Evolutionary conservation across 2,329 filamentous ascomycete genomes (phyloP), one percentile per base, ranked within the genome.

Genomic region (Apiospora pterosperma): DNA sequence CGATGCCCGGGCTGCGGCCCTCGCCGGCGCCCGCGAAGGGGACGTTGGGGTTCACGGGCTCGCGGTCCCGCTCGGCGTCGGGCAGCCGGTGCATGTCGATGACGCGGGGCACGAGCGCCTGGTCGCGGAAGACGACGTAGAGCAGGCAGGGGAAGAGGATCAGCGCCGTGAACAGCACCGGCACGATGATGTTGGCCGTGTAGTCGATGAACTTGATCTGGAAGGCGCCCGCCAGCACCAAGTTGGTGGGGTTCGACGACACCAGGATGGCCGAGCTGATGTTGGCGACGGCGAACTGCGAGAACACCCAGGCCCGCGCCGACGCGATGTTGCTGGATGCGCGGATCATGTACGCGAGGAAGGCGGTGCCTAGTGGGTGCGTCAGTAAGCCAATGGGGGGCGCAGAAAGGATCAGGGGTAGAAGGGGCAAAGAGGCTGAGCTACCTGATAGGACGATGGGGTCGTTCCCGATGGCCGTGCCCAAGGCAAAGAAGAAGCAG

Each of bases 191-290:
- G 71, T 92, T 91, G 25, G 88, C 89, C 0, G 90, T 92, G 71
- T 92, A 92, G 52, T 86, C 81, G 71, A 92, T 86, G 74, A 92
- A 92, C 61, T 84, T 89, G 78, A 92, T 89, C 4, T 85, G 71
- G 71, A 92, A 92, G 3, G 90, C 90, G 4, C 90, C 90, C 0
- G 90, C 89, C 0, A 92, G 82, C 0, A 92, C 90, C 8, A 92
- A 82, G 64, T 93, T 93, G 2, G 90, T 92, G 0, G 90, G 90
- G 66, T 93, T 93, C 0, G 90, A 92, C 0, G 90, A 92, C 12
- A 93, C 91, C 14, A 93, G 80, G 34, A 92, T 90, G 0, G 90
- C 89, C 0, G 90, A 92, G 3, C 87, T 88, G 60, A 92, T 90
- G 66, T 92, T 92, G 62, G 90, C 90, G 1, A 91, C 76, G 19